Conservation (phyloP, 2,329 filamentous ascomycete species). For the Endothia cerciana region DNA sequence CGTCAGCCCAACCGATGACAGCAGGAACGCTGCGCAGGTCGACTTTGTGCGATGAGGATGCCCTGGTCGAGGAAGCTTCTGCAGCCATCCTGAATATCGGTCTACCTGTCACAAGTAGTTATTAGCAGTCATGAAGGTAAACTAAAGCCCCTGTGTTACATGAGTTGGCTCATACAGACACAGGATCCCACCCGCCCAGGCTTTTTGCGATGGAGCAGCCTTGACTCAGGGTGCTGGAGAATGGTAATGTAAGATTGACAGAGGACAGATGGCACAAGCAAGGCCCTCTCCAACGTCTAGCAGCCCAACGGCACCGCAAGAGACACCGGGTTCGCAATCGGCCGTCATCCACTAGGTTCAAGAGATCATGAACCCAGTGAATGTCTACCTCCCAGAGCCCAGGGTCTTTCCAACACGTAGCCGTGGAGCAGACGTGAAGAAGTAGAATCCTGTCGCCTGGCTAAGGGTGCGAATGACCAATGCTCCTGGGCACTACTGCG, state of each 20-base stretch:
- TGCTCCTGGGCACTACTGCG: constrained; percentile 11
- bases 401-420: constrained; percentile 1
- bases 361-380: not conserved
- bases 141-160: constrained; percentile 5
- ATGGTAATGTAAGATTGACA: not conserved
- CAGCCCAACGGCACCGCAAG: constrained; percentile 13
- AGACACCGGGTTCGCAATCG: constrained; percentile 15
- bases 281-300: constrained; percentile 1
- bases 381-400: constrained; percentile 14
- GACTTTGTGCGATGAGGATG: not conserved
- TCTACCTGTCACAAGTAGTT: not conserved
- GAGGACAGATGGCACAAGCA: not conserved
- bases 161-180: not conserved
- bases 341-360: constrained; percentile 8
- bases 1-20: constrained; percentile 1
- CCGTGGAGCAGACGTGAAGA: not conserved
- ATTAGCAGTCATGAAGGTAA: not conserved
- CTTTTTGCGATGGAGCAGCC: constrained; percentile 18
- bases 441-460: constrained; percentile 12
- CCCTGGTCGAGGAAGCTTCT: not conserved
- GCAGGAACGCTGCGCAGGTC: not conserved
- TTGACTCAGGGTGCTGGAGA: constrained; percentile 11
- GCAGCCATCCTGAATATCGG: not conserved
- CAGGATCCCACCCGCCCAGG: constrained; percentile 19
- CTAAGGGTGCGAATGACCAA: constrained; percentile 12